Conservation (phyloP, 1,284 basidiomycete genomes). For the Rhizoctonia solani region DNA sequence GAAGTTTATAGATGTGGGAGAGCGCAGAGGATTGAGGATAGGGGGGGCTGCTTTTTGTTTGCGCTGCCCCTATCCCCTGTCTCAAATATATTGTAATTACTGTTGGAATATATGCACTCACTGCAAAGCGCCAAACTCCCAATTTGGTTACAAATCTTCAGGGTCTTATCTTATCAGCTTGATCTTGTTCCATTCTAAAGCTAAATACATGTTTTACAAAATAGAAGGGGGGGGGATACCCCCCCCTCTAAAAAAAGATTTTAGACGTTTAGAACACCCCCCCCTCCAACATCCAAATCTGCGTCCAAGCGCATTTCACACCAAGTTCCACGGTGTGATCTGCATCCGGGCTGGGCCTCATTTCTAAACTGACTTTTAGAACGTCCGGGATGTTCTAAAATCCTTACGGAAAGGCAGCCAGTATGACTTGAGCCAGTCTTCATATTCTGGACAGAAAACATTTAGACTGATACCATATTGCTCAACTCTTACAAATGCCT, state of each 20-base stretch:
- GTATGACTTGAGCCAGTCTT: not conserved
- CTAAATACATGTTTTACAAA: not conserved
- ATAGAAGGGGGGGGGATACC: not conserved
- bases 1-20: constrained; percentile 32
- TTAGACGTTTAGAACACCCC: not conserved
- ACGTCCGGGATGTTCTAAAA: not conserved
- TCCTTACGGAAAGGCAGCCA: constrained; percentile 4
- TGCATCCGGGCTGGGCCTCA: not conserved
- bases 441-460: no score
- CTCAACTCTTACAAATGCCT: no score
- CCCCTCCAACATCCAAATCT: not conserved
- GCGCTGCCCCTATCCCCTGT: no score
- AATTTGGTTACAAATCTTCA: not conserved
- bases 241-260: not conserved
- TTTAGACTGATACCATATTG: no score
- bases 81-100: no score
- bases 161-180: not conserved
- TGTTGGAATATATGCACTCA: not conserved
- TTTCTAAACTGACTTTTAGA: not conserved
- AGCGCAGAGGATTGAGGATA: constrained; percentile 40
- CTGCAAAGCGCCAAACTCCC: not conserved
- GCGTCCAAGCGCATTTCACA: not conserved
- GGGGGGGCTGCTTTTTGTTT: no score
- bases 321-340: not conserved
- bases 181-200: not conserved